A percentile compares a stretch with the other conserved stretches of the same genome.
phyloP scores from a whole-genome alignment of 2,329 filamentous ascomycete species.

The Neopestalotiopsis rosae region DNA sequence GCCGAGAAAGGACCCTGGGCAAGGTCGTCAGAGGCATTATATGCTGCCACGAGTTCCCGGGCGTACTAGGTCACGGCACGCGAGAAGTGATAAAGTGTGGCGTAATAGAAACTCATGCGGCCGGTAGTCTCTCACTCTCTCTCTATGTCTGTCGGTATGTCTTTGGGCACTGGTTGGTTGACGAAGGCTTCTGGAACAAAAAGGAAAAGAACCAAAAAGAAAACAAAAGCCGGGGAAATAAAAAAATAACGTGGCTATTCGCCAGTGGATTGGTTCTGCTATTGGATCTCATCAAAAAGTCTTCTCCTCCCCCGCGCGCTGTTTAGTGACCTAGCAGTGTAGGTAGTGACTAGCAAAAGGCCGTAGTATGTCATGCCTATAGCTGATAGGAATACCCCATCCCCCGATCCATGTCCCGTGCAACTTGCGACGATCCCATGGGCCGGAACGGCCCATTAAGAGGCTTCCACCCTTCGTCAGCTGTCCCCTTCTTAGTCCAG shows the following conservation, averaged over 20 bases:
- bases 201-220: neutral
- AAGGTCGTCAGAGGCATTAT: neutral
- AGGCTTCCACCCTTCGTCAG: conserved; percentile 9
- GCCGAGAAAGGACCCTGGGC: neutral
- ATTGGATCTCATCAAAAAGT: neutral
- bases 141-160: neutral
- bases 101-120: neutral
- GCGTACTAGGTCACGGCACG: neutral
- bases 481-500: neutral
- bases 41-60: neutral
- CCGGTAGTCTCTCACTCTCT: neutral
- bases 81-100: neutral
- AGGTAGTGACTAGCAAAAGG: neutral
- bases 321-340: too few species aligned
- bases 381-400: neutral
- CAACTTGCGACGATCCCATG: neutral
- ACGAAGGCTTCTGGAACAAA: conserved; percentile 7
- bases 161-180: neutral
- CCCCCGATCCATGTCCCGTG: conserved; percentile 5
- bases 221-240: neutral
- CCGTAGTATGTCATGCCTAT: neutral
- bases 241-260: conserved; percentile 8
- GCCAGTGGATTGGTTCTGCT: neutral
- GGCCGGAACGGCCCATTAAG: conserved; percentile 15
- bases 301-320: neutral